Evolutionary conservation across 1,139 yeast species (phyloP).

Genomic region (Zygotorulaspora mrakii): DNA sequence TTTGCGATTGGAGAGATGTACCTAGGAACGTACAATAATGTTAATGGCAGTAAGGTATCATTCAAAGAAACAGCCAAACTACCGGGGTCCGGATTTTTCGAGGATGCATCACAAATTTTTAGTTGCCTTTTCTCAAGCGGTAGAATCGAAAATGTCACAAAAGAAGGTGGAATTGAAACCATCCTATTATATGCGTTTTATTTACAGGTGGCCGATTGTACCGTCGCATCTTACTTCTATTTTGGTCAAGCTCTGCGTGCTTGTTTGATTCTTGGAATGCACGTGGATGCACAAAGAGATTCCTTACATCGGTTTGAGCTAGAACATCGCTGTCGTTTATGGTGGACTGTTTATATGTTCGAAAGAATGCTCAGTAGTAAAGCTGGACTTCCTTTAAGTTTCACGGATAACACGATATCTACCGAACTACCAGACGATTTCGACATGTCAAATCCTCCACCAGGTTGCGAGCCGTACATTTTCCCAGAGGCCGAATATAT

Average conservation of each 20-base stretch:
- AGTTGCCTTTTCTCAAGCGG: slow-evolving; percentile 75
- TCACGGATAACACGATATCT: slow-evolving; percentile 74
- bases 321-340: slow-evolving; percentile 75
- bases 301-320: slow-evolving; percentile 58
- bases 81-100: slow-evolving; percentile 75
- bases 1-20: slow-evolving; percentile 88
- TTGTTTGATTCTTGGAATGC: slow-evolving; percentile 73
- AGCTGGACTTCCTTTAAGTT: slow-evolving; percentile 76
- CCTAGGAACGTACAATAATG: slow-evolving; percentile 58
- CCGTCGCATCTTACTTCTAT: slow-evolving; percentile 75
- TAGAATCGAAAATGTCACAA: slow-evolving; percentile 70
- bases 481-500: slow-evolving; percentile 81
- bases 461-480: slow-evolving; percentile 60
- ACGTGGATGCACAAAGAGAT: slow-evolving; percentile 74
- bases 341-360: slow-evolving; percentile 93
- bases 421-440: slow-evolving; percentile 74
- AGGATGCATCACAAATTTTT: slow-evolving; percentile 70
- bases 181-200: slow-evolving; percentile 73
- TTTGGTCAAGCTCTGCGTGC: slow-evolving; percentile 77
- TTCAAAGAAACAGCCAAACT: slow-evolving; percentile 42
- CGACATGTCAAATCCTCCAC: slow-evolving; percentile 54
- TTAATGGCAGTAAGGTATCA: slow-evolving; percentile 41
- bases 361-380: slow-evolving; percentile 83
- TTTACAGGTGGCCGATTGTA: slow-evolving; percentile 80
- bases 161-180: slow-evolving; percentile 82